These are phyloP conservation scores for Pleodorina starrii DNA, from an alignment of 139 green algal genomes.

Conservation along the genomic window DNA sequence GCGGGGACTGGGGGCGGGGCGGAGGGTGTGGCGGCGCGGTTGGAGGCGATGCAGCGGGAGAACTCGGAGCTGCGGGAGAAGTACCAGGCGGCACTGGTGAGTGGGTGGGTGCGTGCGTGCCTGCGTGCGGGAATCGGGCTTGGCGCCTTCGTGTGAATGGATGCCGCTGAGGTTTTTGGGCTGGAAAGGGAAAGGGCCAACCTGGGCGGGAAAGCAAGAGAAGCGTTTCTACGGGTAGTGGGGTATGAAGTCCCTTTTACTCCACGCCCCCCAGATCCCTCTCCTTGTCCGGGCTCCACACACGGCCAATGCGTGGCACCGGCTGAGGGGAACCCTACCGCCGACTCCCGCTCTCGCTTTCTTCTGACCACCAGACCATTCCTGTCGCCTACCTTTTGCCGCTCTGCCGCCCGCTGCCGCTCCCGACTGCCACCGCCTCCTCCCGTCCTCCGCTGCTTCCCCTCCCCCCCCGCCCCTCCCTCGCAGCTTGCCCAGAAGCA, in stretches of 20 bases:
- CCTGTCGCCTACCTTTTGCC: not conserved
- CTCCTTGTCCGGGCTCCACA: not conserved
- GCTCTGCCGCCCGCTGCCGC: not conserved
- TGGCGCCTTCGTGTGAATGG: not conserved
- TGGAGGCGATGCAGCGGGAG: conserved; percentile 9
- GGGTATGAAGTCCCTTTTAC: not conserved
- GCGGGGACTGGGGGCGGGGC: no score
- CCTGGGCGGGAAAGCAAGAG: not conserved
- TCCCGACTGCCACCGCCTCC: not conserved
- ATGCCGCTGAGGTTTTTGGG: not conserved
- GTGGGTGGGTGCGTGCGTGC: not conserved
- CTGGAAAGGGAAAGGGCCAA: not conserved
- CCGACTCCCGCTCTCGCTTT: no score
- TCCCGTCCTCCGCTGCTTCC: not conserved
- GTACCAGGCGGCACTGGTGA: conserved; percentile 1
- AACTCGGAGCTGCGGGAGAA: not conserved
- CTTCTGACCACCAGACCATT: not conserved
- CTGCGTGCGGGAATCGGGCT: not conserved
- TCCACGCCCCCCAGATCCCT: not conserved
- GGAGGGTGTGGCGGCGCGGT: not conserved
- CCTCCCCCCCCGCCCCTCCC: no score
- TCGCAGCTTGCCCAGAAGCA: conserved; percentile 24
- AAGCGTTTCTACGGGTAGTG: not conserved
- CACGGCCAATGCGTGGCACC: not conserved
- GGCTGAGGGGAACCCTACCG: no score